phyloP scores from a whole-genome alignment of 371 early-diverging fungal genomes.

The Mortierella sp. region DNA sequence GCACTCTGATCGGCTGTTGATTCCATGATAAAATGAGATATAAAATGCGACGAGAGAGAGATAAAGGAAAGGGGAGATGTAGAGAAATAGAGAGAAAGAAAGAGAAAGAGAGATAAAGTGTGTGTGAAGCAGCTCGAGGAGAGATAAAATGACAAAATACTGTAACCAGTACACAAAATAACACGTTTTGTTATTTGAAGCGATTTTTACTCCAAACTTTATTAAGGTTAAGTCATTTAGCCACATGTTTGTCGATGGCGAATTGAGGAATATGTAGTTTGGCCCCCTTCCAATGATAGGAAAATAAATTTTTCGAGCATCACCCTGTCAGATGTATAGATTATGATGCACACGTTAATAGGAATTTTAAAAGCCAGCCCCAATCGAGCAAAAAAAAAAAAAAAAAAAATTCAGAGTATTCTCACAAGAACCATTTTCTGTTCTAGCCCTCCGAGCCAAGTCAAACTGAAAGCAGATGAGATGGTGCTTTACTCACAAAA shows the following conservation, averaged over 20 bases:
- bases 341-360: not conserved
- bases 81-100: not conserved
- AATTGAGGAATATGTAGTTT: not conserved
- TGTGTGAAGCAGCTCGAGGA: too few species aligned
- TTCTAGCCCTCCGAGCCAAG: not conserved
- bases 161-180: too few species aligned
- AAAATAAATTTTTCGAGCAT: not conserved
- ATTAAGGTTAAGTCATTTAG: too few species aligned
- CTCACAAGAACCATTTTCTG: not conserved
- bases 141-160: too few species aligned
- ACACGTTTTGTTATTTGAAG: too few species aligned
- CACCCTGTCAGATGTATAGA: conserved; percentile 17
- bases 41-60: not conserved
- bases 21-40: conserved; percentile 12
- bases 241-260: conserved; percentile 10
- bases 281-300: conserved; percentile 8
- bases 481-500: not conserved
- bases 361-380: too few species aligned
- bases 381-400: too few species aligned
- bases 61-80: conserved; percentile 15
- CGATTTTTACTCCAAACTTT: too few species aligned
- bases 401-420: too few species aligned
- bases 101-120: too few species aligned
- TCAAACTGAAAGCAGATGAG: not conserved
- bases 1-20: conserved; percentile 9